Evolutionary conservation across 2,329 filamentous ascomycete genomes (phyloP), one percentile per base, ranked within the genome.

Genomic region (Boeremia lycopersici): DNA sequence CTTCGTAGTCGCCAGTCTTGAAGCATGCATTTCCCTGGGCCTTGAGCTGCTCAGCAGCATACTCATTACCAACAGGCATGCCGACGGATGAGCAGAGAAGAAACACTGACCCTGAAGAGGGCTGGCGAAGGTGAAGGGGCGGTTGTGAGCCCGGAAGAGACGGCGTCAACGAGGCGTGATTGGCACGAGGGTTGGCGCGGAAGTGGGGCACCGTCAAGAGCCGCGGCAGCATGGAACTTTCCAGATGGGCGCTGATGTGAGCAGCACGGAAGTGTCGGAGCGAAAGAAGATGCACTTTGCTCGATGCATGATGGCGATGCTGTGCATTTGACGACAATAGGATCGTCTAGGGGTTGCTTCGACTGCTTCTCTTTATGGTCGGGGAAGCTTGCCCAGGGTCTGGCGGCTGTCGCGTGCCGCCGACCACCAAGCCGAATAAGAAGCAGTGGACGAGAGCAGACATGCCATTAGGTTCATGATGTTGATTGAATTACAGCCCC

Each of bases 11-110:
- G 57, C 84, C 84, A 8, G 79, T 75, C 57, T 84, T 81, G 75
- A 89, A 93, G 69, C 81, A 82, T 46, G 78, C 79, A 74, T 90
- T 90, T 60, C 88, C 87, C 46, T 79, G 71, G 50, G 74, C 75
- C 60, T 82, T 82, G 26, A 82, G 73, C 59, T 77, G 73, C 48
- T 81, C 78, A 25, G 79, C 79, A 41, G 70, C 71, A 58, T 73
- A 73, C 55, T 75, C 72, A 45, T 71, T 71, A 59, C 68, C 68
- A 35, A 63, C 53, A 26, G 68, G 64, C 64, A 67, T 67, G 35
- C 48, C 57, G 33, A 40, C 40, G 35, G 47, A 28, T 4, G 23
- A 13, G 9, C 19, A 19, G 8, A 23, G 26, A 9, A 13, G 1
- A 29, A 9, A 4, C 28, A 43, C 15, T 34, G 30, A 19, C 28